phyloP scores from a whole-genome alignment of 352 stramenopile species.

The Saprolegnia parasitica region DNA sequence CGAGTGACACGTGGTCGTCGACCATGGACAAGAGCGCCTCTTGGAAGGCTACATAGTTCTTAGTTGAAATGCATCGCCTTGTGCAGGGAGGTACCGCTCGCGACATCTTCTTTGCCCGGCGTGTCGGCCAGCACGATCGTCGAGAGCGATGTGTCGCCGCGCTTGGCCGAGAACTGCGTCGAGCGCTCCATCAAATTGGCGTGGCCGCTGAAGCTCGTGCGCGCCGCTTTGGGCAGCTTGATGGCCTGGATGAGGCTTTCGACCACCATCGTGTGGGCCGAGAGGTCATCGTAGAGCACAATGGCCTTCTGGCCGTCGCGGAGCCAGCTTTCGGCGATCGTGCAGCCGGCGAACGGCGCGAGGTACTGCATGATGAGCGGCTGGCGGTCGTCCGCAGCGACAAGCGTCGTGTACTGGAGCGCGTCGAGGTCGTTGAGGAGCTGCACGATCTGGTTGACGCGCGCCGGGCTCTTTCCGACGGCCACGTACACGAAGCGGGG shows the following conservation, averaged over 20 bases:
- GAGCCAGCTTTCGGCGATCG: constrained; percentile 69
- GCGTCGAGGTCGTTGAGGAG: constrained; percentile 43
- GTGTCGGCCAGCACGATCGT: constrained; percentile 62
- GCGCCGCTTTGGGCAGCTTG: constrained; percentile 51
- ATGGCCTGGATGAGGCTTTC: constrained; percentile 70
- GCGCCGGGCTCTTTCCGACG: constrained; percentile 50
- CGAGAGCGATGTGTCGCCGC: constrained; percentile 47
- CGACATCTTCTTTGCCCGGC: constrained; percentile 36
- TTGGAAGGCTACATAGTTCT: constrained; percentile 36
- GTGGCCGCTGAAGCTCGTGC: constrained; percentile 62
- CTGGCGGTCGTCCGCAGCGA: constrained; percentile 58
- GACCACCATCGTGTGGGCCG: constrained; percentile 64
- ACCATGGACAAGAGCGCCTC: constrained; percentile 64
- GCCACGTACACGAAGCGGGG: constrained; percentile 76
- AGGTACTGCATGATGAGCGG: constrained; percentile 76
- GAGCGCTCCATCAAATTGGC: constrained; percentile 75
- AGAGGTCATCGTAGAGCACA: constrained; percentile 76
- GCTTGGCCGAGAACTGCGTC: constrained; percentile 50
- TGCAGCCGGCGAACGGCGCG: constrained; percentile 70
- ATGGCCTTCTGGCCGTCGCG: constrained; percentile 48
- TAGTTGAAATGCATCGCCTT: neutral
- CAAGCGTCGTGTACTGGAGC: constrained; percentile 56
- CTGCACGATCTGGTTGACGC: constrained; percentile 61
- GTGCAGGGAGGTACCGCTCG: neutral
- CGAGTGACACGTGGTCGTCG: constrained; percentile 58